Conservation (phyloP, 345 rosid genomes). For the Erodium maritimum region DNA sequence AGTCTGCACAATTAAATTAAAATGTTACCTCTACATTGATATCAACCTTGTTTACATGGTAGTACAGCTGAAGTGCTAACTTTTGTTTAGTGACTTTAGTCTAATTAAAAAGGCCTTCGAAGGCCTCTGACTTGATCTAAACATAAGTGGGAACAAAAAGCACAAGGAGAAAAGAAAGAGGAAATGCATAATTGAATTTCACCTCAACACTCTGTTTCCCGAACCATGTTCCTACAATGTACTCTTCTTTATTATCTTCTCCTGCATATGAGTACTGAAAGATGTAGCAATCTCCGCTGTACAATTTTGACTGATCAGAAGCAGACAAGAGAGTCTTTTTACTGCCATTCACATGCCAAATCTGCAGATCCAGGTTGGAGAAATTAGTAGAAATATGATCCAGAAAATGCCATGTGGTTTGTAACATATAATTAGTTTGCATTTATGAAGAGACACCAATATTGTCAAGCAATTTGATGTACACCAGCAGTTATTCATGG, state of each 20-base stretch:
- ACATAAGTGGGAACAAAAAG: neutral
- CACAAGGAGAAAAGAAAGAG: neutral
- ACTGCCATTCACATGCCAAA: slow-evolving; percentile 70
- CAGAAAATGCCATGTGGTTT: neutral
- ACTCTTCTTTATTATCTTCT: slow-evolving; percentile 72
- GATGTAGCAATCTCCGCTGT: slow-evolving; percentile 81
- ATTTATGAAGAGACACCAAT: neutral
- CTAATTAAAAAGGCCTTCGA: too few species aligned
- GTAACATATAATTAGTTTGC: neutral
- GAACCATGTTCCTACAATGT: slow-evolving; percentile 85
- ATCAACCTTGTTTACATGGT: too few species aligned
- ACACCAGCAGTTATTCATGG: neutral
- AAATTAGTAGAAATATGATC: slow-evolving; percentile 12
- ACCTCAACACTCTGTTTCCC: slow-evolving; percentile 96
- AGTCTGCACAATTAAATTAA: too few species aligned
- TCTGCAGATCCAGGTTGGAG: slow-evolving; percentile 28
- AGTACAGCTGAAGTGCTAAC: too few species aligned
- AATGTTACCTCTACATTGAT: too few species aligned
- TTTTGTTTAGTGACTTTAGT: too few species aligned
- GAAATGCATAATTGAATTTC: slow-evolving; percentile 4
- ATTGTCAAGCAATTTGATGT: neutral
- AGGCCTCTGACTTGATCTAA: neutral
- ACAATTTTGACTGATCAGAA: slow-evolving; percentile 77
- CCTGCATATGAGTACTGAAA: slow-evolving; percentile 87
- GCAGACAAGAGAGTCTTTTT: slow-evolving; percentile 67